Percentiles rank a stretch among this genome's conserved stretches.
phyloP scores from a whole-genome alignment of 2,329 filamentous ascomycete genomes.

The Paracorniculantispora psalliotae region DNA sequence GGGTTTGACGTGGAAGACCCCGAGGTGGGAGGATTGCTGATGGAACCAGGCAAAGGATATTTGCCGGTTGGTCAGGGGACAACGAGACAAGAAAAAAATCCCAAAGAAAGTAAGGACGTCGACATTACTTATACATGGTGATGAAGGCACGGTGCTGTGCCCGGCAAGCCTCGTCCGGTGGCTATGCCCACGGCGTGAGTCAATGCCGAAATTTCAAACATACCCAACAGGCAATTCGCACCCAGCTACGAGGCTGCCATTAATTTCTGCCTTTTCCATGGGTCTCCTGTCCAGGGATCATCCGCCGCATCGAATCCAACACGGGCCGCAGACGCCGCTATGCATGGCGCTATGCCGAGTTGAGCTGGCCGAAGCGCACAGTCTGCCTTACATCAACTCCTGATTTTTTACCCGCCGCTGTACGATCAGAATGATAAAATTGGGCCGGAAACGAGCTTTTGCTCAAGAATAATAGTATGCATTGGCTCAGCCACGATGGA shows the following conservation, averaged over 20 bases:
- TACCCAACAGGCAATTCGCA: not conserved
- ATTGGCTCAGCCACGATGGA: not conserved
- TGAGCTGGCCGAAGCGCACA: slow-evolving; percentile 1
- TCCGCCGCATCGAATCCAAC: not conserved
- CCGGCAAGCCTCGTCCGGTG: not conserved
- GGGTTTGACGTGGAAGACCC: not conserved
- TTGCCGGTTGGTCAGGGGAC: not conserved
- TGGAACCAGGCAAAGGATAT: no score
- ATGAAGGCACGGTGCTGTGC: not conserved
- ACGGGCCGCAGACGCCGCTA: not conserved
- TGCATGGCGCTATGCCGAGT: not conserved
- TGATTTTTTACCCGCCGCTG: not conserved
- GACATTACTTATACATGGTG: not conserved
- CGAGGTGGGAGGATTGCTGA: no score
- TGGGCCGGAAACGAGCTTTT: not conserved
- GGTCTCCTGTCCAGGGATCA: no score
- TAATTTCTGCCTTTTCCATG: no score
- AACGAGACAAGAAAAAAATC: not conserved
- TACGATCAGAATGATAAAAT: no score
- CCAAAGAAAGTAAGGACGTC: not conserved
- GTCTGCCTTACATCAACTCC: not conserved
- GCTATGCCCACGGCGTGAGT: not conserved
- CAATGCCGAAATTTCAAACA: not conserved
- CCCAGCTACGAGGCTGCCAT: no score
- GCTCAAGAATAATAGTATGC: no score